A percentile compares a stretch with the other conserved stretches of the same genome.
Conservation (phyloP, 352 stramenopile species). For the Pythium aristosporum region DNA sequence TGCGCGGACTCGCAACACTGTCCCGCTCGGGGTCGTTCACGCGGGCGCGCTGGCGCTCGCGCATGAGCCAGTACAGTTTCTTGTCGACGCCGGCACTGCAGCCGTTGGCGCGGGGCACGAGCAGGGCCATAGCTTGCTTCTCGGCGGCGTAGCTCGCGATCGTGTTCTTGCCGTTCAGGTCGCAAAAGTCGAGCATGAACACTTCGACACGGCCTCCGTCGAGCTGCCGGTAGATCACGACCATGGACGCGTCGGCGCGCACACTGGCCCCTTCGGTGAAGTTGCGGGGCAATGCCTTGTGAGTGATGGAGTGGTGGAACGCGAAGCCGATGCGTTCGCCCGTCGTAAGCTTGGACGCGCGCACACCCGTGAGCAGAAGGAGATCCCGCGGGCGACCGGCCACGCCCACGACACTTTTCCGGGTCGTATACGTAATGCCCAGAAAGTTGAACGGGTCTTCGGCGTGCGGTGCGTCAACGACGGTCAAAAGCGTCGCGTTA, state of each 20-base stretch:
- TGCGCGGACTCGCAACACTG: not conserved
- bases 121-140: conserved; percentile 27
- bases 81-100: conserved; percentile 37
- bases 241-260: conserved; percentile 37
- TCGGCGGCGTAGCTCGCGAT: not conserved
- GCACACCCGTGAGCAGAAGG: not conserved
- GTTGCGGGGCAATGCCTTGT: not conserved
- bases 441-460: conserved; percentile 7
- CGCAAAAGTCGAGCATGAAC: conserved; percentile 40
- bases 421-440: not conserved
- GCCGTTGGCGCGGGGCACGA: conserved; percentile 20
- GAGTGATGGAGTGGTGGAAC: conserved; percentile 4
- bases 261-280: conserved; percentile 14
- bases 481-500: not conserved
- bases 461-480: not conserved
- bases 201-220: conserved; percentile 38
- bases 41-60: conserved; percentile 18
- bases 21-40: not conserved
- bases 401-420: not conserved
- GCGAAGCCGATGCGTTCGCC: conserved; percentile 8
- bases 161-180: not conserved
- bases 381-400: not conserved
- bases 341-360: not conserved
- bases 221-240: conserved; percentile 46
- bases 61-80: conserved; percentile 48